Base-by-base conservation (phyloP, 2,329 filamentous ascomycete genomes). In the Neopestalotiopsis clavispora region DNA sequence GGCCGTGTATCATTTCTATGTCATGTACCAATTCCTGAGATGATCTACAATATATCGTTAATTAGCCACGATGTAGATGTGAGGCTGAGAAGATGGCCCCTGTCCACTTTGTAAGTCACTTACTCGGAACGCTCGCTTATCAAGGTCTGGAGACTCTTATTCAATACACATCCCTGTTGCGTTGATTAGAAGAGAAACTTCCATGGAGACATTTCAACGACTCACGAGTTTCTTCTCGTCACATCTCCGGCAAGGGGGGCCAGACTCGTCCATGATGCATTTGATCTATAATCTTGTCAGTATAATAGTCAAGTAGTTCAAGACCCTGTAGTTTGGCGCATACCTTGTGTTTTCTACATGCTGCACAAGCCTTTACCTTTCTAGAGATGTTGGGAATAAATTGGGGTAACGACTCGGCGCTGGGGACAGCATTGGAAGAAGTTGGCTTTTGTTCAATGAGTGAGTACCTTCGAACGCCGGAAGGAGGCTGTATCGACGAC, bases 301-400 rank as follows among this genome's bases (percentile, higher is more conserved):
- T 23, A 9, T 52, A 28, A 63, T 28, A 67, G 38, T 20, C n/a
- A 67, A 20, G 10, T 23, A 30, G 12, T 1, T n/a, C 34, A 5
- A 12, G 32, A 9, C 20, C 10, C 45, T 2, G 45, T 0, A 3
- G 0, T 1, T 17, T 28, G 14, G 13, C 28, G 61, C 69, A 68
- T 49, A 81, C 80, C 75, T 83, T 83, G 68, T 81, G 80, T 67
- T 81, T 82, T 3, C 81, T 74, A 70, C 81, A 83, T 23, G 80
- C 78, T 20, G 81, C 78, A 23, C 81, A 83, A 0, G 81, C 81
- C 59, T 68, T 71, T 12, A 71, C 68, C 28, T 70, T 70, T 40
- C 70, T 69, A 30, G 70, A 71, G 9, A 71, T 71, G 38, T 62
- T 70, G 42, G 70, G 68, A 28, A 71, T 57, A 62, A 68, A 62